Conservation (phyloP, 345 rosid species). For the Eucalyptus guilfoylei region DNA sequence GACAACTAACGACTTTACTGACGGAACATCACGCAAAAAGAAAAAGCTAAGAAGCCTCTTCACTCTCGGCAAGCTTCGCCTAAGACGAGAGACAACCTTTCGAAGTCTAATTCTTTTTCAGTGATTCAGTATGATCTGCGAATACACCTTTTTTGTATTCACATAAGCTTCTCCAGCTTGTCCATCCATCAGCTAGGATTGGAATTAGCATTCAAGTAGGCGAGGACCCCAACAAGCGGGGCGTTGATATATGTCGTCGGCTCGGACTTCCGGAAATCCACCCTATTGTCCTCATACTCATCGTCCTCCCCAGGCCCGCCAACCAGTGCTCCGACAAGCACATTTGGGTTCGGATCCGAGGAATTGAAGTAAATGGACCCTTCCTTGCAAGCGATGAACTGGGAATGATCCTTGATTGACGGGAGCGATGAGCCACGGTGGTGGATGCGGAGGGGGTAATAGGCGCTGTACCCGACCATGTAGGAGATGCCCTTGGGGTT, state of each 20-base stretch:
- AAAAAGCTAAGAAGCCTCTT: slow-evolving; percentile 6
- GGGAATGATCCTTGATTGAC: slow-evolving; percentile 52
- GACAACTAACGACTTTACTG: background rate
- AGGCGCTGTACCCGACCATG: slow-evolving; percentile 83
- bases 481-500: slow-evolving; percentile 79
- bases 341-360: slow-evolving; percentile 56
- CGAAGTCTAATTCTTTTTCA: background rate
- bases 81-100: slow-evolving; percentile 34
- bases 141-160: background rate
- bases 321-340: slow-evolving; percentile 70
- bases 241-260: slow-evolving; percentile 95
- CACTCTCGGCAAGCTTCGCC: slow-evolving; percentile 9
- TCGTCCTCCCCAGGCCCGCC: slow-evolving; percentile 93
- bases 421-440: slow-evolving; percentile 90
- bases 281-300: slow-evolving; percentile 49
- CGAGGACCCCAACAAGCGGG: slow-evolving; percentile 86
- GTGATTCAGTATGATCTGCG: background rate
- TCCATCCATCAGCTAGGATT: slow-evolving; percentile 6
- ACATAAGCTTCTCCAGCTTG: background rate
- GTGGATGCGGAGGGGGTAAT: slow-evolving; percentile 73
- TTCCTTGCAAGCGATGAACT: slow-evolving; percentile 55
- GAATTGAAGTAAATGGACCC: slow-evolving; percentile 74
- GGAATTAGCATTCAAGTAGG: slow-evolving; percentile 79
- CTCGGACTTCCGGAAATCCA: slow-evolving; percentile 72
- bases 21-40: background rate